Conservation (phyloP, 345 rosid species). For the Psidium guajava region DNA sequence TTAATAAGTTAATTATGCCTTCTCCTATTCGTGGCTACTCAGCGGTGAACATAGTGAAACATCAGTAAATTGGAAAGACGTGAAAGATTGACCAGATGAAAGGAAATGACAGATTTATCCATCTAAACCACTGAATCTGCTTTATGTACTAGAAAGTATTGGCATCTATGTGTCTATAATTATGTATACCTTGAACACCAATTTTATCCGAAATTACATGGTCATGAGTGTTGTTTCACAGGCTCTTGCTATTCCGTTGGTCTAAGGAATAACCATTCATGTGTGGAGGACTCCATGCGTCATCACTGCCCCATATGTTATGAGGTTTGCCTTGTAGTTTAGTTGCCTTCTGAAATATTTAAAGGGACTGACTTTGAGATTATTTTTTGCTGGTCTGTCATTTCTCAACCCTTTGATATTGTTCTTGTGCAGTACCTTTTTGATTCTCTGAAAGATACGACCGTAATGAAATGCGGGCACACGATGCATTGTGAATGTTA, state of each 20-base stretch:
- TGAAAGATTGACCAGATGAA: not conserved
- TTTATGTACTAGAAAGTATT: not conserved
- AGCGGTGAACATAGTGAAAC: not conserved
- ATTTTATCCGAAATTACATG: not conserved
- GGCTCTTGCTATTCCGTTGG: conserved; percentile 71
- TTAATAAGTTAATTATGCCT: not conserved
- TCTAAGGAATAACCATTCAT: conserved; percentile 65
- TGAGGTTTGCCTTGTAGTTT: conserved; percentile 42
- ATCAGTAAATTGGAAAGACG: not conserved
- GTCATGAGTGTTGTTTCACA: conserved; percentile 5
- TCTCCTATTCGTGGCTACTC: not conserved
- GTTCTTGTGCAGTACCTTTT: conserved; percentile 61
- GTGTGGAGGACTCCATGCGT: conserved; percentile 93
- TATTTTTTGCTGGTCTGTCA: not conserved
- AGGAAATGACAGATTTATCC: not conserved
- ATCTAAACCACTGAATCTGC: not conserved
- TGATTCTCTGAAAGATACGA: conserved; percentile 83
- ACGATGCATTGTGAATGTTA: conserved; percentile 88
- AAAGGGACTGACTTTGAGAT: not conserved
- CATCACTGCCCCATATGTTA: conserved; percentile 97
- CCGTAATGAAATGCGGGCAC: conserved; percentile 97
- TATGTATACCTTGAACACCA: not conserved
- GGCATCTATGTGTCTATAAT: not conserved
- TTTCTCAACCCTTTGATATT: not conserved
- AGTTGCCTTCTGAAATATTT: not conserved